A percentile compares a stretch with the other conserved stretches of the same genome.
Conservation (phyloP, 2,329 filamentous ascomycete genomes). For the Macroventuria anomochaeta region DNA sequence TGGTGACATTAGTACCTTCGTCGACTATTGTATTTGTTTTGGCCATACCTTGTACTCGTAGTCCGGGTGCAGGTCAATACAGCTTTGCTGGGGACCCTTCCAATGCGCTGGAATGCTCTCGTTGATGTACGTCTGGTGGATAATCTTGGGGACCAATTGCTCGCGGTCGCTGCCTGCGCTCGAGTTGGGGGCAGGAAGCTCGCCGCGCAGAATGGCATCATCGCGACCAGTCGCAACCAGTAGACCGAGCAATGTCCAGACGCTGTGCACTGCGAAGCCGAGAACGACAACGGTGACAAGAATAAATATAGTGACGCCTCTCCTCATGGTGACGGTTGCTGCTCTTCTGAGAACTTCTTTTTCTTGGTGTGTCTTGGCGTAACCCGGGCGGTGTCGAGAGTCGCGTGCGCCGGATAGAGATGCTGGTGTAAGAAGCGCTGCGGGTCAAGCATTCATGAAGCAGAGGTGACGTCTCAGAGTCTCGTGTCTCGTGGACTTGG, state of each 20-base stretch:
- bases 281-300: constrained; percentile 69
- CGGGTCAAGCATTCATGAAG: constrained; percentile 21
- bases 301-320: constrained; percentile 67
- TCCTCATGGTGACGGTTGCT: constrained; percentile 59
- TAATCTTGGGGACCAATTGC: constrained; percentile 75
- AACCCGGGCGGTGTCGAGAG: not conserved
- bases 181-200: constrained; percentile 70
- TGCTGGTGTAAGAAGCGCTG: constrained; percentile 7
- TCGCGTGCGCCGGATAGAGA: constrained; percentile 9
- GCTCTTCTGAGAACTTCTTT: constrained; percentile 31
- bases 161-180: constrained; percentile 62
- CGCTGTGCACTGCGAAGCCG: constrained; percentile 68
- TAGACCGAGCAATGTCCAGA: constrained; percentile 74
- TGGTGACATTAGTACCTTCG: constrained; percentile 43
- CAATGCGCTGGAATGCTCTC: constrained; percentile 71
- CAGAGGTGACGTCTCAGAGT: constrained; percentile 13
- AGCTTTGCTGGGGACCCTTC: constrained; percentile 69
- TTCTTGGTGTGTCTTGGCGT: constrained; percentile 13
- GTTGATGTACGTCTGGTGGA: constrained; percentile 79
- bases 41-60: constrained; percentile 72
- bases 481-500: constrained; percentile 19
- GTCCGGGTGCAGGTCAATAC: constrained; percentile 70
- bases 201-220: constrained; percentile 70
- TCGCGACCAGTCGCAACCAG: constrained; percentile 70
- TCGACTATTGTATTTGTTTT: not conserved